Evolutionary conservation across 495 filamentous ascomycete species (phyloP), one percentile per base, ranked within the genome.

Genomic region (Terfezia boudieri): DNA sequence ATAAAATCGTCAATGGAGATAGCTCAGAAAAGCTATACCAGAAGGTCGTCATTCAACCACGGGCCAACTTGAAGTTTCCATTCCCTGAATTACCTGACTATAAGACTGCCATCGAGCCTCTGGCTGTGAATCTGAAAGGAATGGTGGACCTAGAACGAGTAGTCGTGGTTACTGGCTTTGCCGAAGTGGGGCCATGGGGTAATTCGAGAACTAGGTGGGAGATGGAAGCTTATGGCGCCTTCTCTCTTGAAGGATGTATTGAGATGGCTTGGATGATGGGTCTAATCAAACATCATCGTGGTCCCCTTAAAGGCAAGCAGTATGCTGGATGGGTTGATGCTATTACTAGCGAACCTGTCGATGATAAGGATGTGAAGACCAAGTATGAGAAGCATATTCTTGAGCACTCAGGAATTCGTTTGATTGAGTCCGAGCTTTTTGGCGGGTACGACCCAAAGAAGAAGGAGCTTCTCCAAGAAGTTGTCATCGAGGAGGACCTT

Each of bases 211-310:
- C 90, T 37, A 79, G 90, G 37, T 99, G 90, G 90, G 87, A 99
- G 70, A 99, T 96, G 88, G 90, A 99, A 69, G 86, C 92, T 10
- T 77, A 87, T 60, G 90, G 90, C 61, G 74, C 92, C 63, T 99
- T 99, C 72, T 96, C 92, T 16, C 79, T 96, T 16, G 90, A 96
- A 68, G 90, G 90, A 16, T 96, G 90, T 64, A 82, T 99, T 56
- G 90, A 99, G 69, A 96, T 99, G 90, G 86, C 90, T 36, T 99
- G 90, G 90, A 84, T 99, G 65, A 99, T 96, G 90, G 92, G 92
- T 55, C 80, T 96, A 55, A 96, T 99, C 69, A 93, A 84, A 71
- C 92, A 99, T 66, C 85, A 94, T 71, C 95, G 96, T 59, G 92
- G 90, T n/a, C 84, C 86, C 8, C 80, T 99, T 66, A 96, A 96